Conservation (phyloP, 805 yeast genomes). For the Clavispora phyllophila region DNA sequence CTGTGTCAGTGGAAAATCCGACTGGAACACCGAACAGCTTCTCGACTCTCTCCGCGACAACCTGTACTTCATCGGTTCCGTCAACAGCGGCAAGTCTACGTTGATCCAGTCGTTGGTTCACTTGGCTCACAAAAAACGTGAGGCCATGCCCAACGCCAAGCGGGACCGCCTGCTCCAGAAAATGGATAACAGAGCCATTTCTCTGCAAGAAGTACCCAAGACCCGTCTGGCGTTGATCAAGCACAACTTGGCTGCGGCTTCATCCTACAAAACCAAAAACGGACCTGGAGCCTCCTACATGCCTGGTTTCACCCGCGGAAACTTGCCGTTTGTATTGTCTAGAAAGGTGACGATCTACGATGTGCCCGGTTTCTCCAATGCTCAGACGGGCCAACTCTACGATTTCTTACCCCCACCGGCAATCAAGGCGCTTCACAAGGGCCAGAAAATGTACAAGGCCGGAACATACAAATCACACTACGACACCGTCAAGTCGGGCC, state of each 20-base stretch:
- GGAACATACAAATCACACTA: constrained; percentile 30
- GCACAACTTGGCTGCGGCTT: constrained; percentile 1
- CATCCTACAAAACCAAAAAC: constrained; percentile 19
- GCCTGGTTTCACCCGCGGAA: constrained; percentile 69
- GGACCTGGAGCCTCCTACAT: constrained; percentile 48
- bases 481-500: constrained; percentile 38
- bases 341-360: constrained; percentile 34
- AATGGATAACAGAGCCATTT: constrained; percentile 1
- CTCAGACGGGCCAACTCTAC: constrained; percentile 21
- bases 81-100: constrained; percentile 68
- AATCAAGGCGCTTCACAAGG: constrained; percentile 26
- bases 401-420: constrained; percentile 18
- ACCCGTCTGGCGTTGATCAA: background rate
- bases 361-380: constrained; percentile 42
- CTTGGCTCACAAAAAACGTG: constrained; percentile 6
- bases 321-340: constrained; percentile 28
- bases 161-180: constrained; percentile 7
- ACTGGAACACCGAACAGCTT: constrained; percentile 48
- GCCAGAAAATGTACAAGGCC: constrained; percentile 20
- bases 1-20: constrained; percentile 45
- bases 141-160: constrained; percentile 10
- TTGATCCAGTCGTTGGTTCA: constrained; percentile 45
- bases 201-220: background rate
- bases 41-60: constrained; percentile 31
- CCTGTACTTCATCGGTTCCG: constrained; percentile 56